Percentiles rank a stretch among this genome's conserved stretches.
Conservation (phyloP, 2,329 filamentous ascomycete species). For the Monosporascus cannonballus region DNA sequence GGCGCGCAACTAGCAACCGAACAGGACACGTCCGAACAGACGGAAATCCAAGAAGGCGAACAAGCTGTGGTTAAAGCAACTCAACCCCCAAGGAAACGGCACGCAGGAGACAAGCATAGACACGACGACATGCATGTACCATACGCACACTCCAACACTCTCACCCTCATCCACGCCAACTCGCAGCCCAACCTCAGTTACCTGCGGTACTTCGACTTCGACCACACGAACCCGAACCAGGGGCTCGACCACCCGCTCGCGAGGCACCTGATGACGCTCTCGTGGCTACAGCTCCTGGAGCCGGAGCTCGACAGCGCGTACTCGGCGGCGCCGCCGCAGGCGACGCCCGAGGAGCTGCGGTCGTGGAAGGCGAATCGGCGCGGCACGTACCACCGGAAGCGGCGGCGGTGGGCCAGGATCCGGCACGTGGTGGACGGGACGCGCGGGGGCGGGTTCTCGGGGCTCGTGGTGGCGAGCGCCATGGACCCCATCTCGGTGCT, state of each 20-base stretch:
- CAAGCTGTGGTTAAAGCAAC: slow-evolving; percentile 9
- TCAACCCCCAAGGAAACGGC: not conserved
- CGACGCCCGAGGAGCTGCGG: slow-evolving; percentile 55
- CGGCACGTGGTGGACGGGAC: slow-evolving; percentile 69
- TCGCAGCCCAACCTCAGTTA: slow-evolving; percentile 82
- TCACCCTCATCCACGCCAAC: slow-evolving; percentile 75
- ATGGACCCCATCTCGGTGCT: slow-evolving; percentile 79
- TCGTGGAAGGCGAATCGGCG: slow-evolving; percentile 76
- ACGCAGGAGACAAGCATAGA: slow-evolving; percentile 9
- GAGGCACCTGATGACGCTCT: slow-evolving; percentile 74
- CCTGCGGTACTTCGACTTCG: slow-evolving; percentile 85
- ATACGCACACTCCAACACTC: slow-evolving; percentile 65
- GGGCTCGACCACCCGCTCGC: slow-evolving; percentile 69
- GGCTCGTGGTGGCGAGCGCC: slow-evolving; percentile 71
- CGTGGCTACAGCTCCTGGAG: slow-evolving; percentile 85
- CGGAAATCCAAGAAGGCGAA: slow-evolving; percentile 15
- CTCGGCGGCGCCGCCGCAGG: slow-evolving; percentile 52
- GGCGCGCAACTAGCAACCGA: not conserved
- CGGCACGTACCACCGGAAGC: slow-evolving; percentile 83
- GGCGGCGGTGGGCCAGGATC: slow-evolving; percentile 70
- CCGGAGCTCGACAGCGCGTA: slow-evolving; percentile 73
- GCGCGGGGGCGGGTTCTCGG: slow-evolving; percentile 71
- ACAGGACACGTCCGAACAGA: not conserved
- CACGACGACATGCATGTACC: slow-evolving; percentile 52
- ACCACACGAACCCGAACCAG: slow-evolving; percentile 58